Evolutionary conservation across 352 stramenopile genomes (phyloP).

Genomic region (Phytophthora parvispora): DNA sequence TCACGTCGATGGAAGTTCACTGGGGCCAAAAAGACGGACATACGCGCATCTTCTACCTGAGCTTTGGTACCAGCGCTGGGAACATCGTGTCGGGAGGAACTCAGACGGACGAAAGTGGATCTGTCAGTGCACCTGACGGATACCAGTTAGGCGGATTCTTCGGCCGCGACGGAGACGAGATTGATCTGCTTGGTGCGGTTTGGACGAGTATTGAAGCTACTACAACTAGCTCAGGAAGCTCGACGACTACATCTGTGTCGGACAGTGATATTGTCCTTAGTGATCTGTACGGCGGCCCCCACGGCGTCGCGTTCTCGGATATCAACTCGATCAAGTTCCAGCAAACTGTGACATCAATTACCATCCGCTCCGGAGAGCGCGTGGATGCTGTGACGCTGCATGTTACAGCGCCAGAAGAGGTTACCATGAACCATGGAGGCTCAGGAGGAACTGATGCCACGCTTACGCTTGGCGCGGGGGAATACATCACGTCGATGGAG

Average conservation of each 20-base stretch:
- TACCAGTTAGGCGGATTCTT: constrained; percentile 34
- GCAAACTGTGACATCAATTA: constrained; percentile 22
- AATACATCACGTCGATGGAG: constrained; percentile 36
- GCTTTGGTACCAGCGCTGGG: constrained; percentile 19
- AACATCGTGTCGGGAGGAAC: constrained; percentile 24
- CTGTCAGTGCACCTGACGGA: constrained; percentile 18
- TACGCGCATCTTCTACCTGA: constrained; percentile 27
- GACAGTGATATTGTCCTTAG: constrained; percentile 26
- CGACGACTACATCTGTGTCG: background rate
- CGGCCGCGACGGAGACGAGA: constrained; percentile 32
- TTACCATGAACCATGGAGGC: constrained; percentile 30
- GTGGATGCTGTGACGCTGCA: constrained; percentile 31
- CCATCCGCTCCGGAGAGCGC: constrained; percentile 20
- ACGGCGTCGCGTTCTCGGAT: constrained; percentile 31
- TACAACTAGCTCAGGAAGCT: constrained; percentile 1
- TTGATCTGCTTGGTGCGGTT: constrained; percentile 26
- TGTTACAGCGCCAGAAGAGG: constrained; percentile 6
- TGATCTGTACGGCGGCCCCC: constrained; percentile 24
- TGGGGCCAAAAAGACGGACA: constrained; percentile 31
- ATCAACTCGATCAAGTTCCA: constrained; percentile 24
- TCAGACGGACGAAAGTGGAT: constrained; percentile 20
- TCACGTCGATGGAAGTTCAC: constrained; percentile 31
- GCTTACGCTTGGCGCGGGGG: constrained; percentile 22
- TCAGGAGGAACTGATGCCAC: constrained; percentile 19
- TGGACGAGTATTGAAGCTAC: constrained; percentile 24